Conservation (phyloP, 108 stramenopile species). For the Nitzschia palea region DNA sequence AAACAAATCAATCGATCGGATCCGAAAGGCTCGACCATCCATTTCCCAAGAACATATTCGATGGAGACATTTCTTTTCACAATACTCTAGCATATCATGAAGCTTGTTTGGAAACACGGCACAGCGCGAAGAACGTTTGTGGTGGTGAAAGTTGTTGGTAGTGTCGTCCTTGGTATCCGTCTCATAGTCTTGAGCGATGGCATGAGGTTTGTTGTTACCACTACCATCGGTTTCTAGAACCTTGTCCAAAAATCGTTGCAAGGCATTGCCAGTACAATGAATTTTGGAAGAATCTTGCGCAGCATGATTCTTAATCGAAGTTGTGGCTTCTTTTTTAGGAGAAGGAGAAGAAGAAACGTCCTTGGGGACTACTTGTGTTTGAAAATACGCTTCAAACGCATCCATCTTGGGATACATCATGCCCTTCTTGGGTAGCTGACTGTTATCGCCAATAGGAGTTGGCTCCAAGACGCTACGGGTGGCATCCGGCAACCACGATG, state of each 20-base stretch:
- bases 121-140: background rate
- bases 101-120: slow-evolving; percentile 43
- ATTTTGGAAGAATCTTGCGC: background rate
- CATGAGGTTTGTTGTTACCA: too few species aligned
- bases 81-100: slow-evolving; percentile 47
- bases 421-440: background rate
- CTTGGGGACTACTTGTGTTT: background rate
- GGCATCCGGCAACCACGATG: slow-evolving; percentile 1
- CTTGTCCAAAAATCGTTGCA: slow-evolving; percentile 17
- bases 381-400: slow-evolving; percentile 14
- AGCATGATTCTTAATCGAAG: background rate
- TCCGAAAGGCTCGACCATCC: slow-evolving; percentile 55
- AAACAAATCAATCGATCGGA: slow-evolving; percentile 50
- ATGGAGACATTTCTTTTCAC: slow-evolving; percentile 32
- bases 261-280: background rate
- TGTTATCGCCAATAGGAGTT: slow-evolving; percentile 4
- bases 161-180: too few species aligned
- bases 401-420: background rate
- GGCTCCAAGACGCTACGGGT: background rate
- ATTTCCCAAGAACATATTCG: slow-evolving; percentile 62
- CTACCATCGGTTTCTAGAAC: slow-evolving; percentile 1
- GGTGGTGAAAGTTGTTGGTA: too few species aligned
- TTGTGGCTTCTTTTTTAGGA: background rate
- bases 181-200: too few species aligned
- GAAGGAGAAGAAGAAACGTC: background rate